These are phyloP conservation scores for Yarrowia porcina DNA, from an alignment of 805 yeast species.

Conservation along the genomic window DNA sequence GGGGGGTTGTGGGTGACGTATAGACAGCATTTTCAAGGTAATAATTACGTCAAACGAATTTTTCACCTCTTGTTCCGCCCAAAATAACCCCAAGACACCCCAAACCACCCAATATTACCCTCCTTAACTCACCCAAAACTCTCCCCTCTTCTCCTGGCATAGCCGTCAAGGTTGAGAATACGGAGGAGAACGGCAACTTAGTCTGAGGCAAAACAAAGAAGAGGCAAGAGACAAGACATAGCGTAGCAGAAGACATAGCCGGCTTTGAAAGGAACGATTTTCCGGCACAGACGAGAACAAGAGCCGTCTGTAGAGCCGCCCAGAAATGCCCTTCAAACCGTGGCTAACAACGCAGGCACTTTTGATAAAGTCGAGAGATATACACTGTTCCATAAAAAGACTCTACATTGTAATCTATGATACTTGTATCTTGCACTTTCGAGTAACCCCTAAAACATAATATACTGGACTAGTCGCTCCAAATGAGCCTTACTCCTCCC, in stretches of 20 bases:
- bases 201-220: background rate
- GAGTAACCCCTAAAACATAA: background rate
- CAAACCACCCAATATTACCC: too few relatives aligned
- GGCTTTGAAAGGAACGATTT: background rate
- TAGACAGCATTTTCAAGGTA: background rate
- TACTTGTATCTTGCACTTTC: too few relatives aligned
- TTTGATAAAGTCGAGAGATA: background rate
- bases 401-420: too few relatives aligned
- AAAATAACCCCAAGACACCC: too few relatives aligned
- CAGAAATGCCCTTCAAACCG: background rate
- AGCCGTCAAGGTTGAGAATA: slow-evolving; percentile 13
- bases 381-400: too few relatives aligned
- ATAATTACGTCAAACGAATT: background rate
- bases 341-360: background rate
- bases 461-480: background rate
- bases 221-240: background rate
- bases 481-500: background rate
- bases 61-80: too few relatives aligned
- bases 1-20: background rate
- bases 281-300: too few relatives aligned
- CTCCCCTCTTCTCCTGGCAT: slow-evolving; percentile 23
- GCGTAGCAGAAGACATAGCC: background rate
- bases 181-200: background rate
- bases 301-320: too few relatives aligned
- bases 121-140: background rate